Evolutionary conservation across 176 grass and related monocot genomes (phyloP), one percentile per base, ranked within the genome.

Genomic region (Saccharum officinarum): DNA sequence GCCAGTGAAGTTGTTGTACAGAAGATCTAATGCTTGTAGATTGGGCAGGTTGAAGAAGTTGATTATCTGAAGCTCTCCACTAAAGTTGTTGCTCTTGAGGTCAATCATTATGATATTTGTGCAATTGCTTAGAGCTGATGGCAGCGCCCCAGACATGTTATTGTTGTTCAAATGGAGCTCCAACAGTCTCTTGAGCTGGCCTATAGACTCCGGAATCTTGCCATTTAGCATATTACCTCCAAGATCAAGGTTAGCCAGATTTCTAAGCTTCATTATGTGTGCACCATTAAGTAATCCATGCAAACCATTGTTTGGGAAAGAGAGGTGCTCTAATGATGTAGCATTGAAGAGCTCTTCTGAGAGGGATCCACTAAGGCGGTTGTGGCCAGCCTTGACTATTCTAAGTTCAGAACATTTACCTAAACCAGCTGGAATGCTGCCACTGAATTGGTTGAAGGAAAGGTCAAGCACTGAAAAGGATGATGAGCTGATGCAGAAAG

Each of bases 71-170:
- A 91, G 84, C 22, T 80, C 39, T 34, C 89, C 84, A 0, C 30
- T 59, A 10, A 87, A 74, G 10, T 37, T 8, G 76, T 91, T 91
- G 14, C 1, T 0, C 28, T 34, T 64, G 34, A 84, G 75, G 54
- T 87, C 44, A 9, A 88, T 10, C 0, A 0, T 62, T 45, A 5
- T 39, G 67, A 91, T 46, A 60, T 45, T 69, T 34, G 75, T 80
- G 61, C 89, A 91, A 17, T 74, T 87, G 28, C 85, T 41, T 1
- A 84, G 68, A 46, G 41, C 3, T 67, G 73, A 71, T 40, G 89
- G 73, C 15, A 87, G 28, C 55, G 55, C 42, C 7, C 84, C 89
- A 38, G 8, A 64, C 67, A 91, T 63, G 26, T 55, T 79, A 42
- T 91, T 91, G 60, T 54, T 0, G 31, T 12, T 4, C 54, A 91